Conservation (phyloP, 148 eudicot species). For the Amaranthus hypochondriacus region DNA sequence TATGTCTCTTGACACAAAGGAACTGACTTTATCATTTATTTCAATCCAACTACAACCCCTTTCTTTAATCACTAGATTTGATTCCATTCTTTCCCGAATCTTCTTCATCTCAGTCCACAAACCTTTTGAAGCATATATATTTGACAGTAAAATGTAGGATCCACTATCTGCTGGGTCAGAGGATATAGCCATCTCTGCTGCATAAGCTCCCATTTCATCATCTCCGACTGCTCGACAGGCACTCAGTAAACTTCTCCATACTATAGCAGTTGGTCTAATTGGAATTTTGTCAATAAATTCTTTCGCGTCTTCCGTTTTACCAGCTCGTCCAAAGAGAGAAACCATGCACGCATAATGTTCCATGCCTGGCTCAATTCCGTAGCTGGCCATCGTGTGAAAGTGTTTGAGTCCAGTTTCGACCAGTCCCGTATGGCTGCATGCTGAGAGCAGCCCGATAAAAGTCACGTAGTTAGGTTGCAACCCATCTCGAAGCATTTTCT, state of each 20-base stretch:
- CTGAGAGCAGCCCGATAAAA: constrained; percentile 57
- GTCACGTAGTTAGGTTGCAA: constrained; percentile 56
- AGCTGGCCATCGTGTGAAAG: constrained; percentile 45
- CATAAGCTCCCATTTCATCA: constrained; percentile 44
- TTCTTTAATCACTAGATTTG: constrained; percentile 54
- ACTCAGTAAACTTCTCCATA: constrained; percentile 72
- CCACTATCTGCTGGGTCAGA: constrained; percentile 55
- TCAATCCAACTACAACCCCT: constrained; percentile 67
- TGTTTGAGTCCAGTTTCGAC: constrained; percentile 43
- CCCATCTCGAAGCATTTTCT: constrained; percentile 46
- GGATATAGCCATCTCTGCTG: constrained; percentile 62
- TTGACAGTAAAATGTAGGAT: constrained; percentile 60
- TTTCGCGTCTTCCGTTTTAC: constrained; percentile 51
- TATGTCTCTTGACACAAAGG: constrained; percentile 49
- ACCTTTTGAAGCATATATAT: constrained; percentile 51
- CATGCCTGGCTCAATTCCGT: constrained; percentile 54
- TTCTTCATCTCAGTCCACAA: constrained; percentile 58
- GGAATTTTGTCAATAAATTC: constrained; percentile 59
- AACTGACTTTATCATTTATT: constrained; percentile 41
- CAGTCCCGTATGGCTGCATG: constrained; percentile 65
- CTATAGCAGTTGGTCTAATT: constrained; percentile 39
- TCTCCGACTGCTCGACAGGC: constrained; percentile 46
- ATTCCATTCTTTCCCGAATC: constrained; percentile 52
- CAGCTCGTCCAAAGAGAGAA: constrained; percentile 58
- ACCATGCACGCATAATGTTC: constrained; percentile 74